Evolutionary conservation across 768 basidiomycete species (phyloP), one percentile per base, ranked within the genome.

Genomic region (Trametes cubensis): DNA sequence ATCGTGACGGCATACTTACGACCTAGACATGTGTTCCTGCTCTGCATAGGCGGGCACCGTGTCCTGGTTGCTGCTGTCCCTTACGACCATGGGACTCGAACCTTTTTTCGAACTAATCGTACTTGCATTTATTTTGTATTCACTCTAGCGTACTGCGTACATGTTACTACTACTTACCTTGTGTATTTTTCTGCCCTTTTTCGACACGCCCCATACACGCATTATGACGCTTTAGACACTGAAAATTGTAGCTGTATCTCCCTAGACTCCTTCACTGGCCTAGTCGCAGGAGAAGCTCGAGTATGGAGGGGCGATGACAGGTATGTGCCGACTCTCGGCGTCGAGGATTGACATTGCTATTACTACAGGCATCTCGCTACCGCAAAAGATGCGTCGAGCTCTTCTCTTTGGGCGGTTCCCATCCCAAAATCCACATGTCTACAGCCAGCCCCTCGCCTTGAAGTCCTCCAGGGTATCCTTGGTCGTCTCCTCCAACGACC

Each of bases 401-500:
- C 34, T 34, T 34, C 34, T 34, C 10, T 11, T 34, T 34, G 10
- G 34, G 10, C 34, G 34, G 34, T 11, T 6, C 34, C 10, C 34
- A 34, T 34, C 21, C 4, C n/a, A 3, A 21, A 15, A 46, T 10
- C 45, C 20, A 45, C 10, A 14, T 11, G 39, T 23, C 40, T 21
- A 62, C 39, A 62, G 49, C 60, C 66, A 82, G 0, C 79, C 78
- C 26, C 76, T 74, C n/a, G 64, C 69, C 65, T 78, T 77, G 53
- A 77, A 82, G 61, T 83, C 79, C 7, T 69, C 73, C 41, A 83
- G 53, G 8, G 72, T 74, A 60, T 80, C 83, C 55, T 61, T 75
- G 8, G 78, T 72, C 10, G 75, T 74, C 65, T 81, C 76, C 62
- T 75, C 76, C 42, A 76, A 74, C 4, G 74, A 72, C 15, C 72